Evolutionary conservation across 148 eudicot species (phyloP).

Genomic region (Rhododendron griersonianum): DNA sequence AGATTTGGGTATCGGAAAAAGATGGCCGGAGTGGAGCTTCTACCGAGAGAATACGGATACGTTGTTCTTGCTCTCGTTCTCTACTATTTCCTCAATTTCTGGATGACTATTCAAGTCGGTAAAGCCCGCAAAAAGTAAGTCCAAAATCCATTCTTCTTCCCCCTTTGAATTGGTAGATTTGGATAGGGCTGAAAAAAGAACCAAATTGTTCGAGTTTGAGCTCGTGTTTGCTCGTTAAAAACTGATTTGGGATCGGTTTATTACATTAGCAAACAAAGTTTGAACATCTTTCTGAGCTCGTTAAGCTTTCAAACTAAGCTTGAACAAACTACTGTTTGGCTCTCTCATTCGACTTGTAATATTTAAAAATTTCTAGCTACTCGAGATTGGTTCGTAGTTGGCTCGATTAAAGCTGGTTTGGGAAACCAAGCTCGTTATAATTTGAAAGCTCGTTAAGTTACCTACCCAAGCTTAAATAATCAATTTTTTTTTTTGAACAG

Average conservation of each 20-base stretch:
- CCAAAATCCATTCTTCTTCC: neutral
- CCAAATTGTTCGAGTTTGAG: neutral
- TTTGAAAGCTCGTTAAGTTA: too few relatives aligned
- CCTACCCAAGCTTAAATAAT: too few relatives aligned
- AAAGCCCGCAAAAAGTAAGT: constrained; percentile 75
- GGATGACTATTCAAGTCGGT: constrained; percentile 81
- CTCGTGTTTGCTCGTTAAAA: too few relatives aligned
- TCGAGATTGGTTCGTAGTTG: neutral
- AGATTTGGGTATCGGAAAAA: neutral
- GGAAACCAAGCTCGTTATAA: too few relatives aligned
- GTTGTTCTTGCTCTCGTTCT: constrained; percentile 52
- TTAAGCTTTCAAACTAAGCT: too few relatives aligned
- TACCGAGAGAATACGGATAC: constrained; percentile 78
- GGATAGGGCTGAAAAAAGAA: neutral
- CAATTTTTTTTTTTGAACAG: neutral
- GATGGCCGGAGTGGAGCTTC: constrained; percentile 45
- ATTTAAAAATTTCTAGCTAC: too few relatives aligned
- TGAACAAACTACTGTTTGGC: too few relatives aligned
- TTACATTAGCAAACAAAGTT: too few relatives aligned
- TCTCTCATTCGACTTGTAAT: too few relatives aligned
- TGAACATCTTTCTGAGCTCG: too few relatives aligned
- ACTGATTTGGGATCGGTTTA: too few relatives aligned
- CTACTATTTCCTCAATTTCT: constrained; percentile 65
- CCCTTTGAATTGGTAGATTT: neutral
- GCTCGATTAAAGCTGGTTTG: neutral